A percentile compares a stretch with the other conserved stretches of the same genome.
phyloP scores from a whole-genome alignment of 83 land plant genomes.

The Diphasiastrum complanatum region DNA sequence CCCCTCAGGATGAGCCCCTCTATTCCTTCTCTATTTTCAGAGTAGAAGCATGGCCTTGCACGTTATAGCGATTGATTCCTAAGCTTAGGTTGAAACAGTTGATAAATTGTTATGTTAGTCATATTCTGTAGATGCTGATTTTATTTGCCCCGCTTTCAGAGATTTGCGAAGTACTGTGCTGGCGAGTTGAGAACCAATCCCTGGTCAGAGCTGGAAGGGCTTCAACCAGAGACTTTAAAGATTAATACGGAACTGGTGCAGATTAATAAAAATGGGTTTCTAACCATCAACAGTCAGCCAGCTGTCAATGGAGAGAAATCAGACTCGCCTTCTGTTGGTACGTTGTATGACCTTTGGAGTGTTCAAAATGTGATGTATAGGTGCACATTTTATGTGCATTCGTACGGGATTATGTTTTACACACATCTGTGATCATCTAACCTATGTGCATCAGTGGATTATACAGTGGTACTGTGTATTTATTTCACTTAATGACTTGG shows the following conservation, averaged over 20 bases:
- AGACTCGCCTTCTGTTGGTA: constrained; percentile 83
- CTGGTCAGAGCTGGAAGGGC: constrained; percentile 92
- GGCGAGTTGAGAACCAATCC: constrained; percentile 68
- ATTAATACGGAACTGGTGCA: constrained; percentile 58
- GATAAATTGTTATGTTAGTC: background rate
- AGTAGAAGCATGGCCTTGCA: no score
- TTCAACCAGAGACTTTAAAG: constrained; percentile 90
- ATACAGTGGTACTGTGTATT: no score
- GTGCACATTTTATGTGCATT: no score
- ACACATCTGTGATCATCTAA: no score
- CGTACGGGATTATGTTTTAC: no score
- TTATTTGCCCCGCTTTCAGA: constrained; percentile 27
- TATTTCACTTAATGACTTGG: no score
- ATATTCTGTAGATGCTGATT: background rate
- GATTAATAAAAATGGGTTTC: constrained; percentile 70
- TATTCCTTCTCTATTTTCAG: no score
- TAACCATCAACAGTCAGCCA: constrained; percentile 95
- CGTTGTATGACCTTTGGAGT: constrained; percentile 9
- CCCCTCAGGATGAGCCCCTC: no score
- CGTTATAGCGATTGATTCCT: no score
- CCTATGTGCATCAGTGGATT: no score
- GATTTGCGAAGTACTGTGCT: constrained; percentile 62
- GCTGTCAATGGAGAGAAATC: constrained; percentile 93
- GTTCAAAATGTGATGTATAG: no score
- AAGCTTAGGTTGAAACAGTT: no score